Conservation (phyloP, 129 eudicot genomes). For the Lactuca sativa region DNA sequence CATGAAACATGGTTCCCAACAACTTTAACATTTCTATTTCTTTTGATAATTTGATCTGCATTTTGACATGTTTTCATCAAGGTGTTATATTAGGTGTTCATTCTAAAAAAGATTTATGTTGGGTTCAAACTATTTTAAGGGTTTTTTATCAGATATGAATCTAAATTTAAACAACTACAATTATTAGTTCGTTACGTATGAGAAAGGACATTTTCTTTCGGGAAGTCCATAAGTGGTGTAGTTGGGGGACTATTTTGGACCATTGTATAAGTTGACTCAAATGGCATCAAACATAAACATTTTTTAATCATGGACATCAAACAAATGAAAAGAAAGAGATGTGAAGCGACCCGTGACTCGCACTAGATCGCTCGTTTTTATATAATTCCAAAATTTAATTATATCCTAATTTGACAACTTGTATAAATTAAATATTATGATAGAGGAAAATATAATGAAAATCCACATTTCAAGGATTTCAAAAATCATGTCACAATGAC, state of each 20-base stretch:
- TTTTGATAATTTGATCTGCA: too few species aligned
- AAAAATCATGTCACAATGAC: background rate
- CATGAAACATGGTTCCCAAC: too few species aligned
- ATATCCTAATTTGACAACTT: constrained; percentile 4
- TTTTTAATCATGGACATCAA: constrained; percentile 15
- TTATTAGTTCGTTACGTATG: background rate
- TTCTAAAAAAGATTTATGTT: too few species aligned
- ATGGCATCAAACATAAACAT: background rate
- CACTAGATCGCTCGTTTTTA: background rate
- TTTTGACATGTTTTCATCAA: too few species aligned
- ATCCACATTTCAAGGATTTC: background rate
- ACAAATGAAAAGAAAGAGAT: constrained; percentile 17
- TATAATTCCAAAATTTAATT: background rate
- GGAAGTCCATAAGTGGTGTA: background rate
- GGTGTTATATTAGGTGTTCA: too few species aligned
- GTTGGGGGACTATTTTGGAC: constrained; percentile 22
- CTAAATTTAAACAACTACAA: too few species aligned
- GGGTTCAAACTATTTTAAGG: background rate
- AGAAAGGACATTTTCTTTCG: background rate
- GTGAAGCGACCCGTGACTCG: constrained; percentile 10
- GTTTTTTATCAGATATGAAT: background rate
- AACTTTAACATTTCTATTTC: too few species aligned
- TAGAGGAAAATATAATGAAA: background rate
- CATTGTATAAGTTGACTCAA: constrained; percentile 8
- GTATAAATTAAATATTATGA: background rate